Evolutionary conservation across 352 stramenopile genomes (phyloP).

Genomic region (Phytopythium boreale): DNA sequence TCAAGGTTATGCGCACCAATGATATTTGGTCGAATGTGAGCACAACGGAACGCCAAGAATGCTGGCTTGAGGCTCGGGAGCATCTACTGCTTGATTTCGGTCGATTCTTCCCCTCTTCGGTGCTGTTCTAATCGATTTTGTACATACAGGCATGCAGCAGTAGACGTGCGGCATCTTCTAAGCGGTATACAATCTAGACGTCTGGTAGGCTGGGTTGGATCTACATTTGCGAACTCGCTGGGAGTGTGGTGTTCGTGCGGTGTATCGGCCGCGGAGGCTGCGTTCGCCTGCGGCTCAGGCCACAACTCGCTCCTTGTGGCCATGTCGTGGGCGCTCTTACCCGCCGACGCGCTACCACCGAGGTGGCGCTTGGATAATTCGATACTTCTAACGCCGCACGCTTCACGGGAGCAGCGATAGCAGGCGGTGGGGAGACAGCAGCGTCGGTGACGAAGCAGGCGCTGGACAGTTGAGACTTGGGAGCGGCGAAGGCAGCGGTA

Average conservation of each 20-base stretch:
- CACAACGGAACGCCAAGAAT: neutral
- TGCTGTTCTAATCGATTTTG: neutral
- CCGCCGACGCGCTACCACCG: too few relatives aligned
- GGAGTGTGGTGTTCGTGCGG: neutral
- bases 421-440: constrained; percentile 64
- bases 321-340: neutral
- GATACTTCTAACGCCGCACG: neutral
- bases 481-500: constrained; percentile 1
- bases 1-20: too few relatives aligned
- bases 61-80: neutral
- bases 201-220: neutral
- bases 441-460: constrained; percentile 33
- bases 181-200: constrained; percentile 1
- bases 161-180: neutral
- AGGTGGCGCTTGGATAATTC: neutral
- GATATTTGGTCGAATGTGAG: neutral
- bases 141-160: neutral
- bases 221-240: neutral
- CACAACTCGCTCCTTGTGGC: neutral
- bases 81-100: neutral
- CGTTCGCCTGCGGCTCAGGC: neutral
- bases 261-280: neutral
- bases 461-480: constrained; percentile 1
- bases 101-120: neutral
- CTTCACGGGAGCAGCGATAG: constrained; percentile 55